These are phyloP conservation scores for Arthroderma sp. DNA, from an alignment of 2,329 filamentous ascomycete genomes.

Conservation along the genomic window DNA sequence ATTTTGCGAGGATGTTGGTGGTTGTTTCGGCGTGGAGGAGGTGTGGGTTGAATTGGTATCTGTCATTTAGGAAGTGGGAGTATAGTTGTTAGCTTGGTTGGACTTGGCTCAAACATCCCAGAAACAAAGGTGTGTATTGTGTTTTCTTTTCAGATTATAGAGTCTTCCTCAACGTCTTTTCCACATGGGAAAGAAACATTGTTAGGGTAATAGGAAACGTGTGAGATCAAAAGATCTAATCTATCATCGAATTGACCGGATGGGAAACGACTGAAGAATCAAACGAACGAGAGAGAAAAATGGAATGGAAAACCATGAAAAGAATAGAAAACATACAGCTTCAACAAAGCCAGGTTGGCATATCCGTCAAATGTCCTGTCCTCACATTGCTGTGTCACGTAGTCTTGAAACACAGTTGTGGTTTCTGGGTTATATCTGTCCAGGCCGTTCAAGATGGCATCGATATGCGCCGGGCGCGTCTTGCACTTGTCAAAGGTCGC, in stretches of 20 bases:
- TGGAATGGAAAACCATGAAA: conserved; percentile 8
- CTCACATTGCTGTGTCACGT: conserved; percentile 90
- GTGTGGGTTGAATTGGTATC: conserved; percentile 99
- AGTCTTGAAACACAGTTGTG: conserved; percentile 82
- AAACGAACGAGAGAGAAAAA: conserved; percentile 9
- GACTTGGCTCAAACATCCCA: no score
- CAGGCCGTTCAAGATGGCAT: conserved; percentile 86
- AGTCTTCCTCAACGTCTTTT: background rate
- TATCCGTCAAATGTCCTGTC: conserved; percentile 90
- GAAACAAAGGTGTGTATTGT: background rate
- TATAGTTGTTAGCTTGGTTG: conserved; percentile 2
- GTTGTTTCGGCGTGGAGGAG: conserved; percentile 92
- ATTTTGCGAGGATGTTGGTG: conserved; percentile 98
- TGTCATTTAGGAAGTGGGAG: conserved; percentile 27
- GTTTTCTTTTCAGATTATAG: conserved; percentile 1
- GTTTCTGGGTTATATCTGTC: conserved; percentile 99
- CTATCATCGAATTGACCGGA: conserved; percentile 51
- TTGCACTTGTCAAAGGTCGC: conserved; percentile 69
- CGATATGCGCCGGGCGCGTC: conserved; percentile 84
- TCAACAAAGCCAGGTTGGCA: conserved; percentile 87
- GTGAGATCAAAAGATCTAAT: conserved; percentile 39
- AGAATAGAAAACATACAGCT: conserved; percentile 55
- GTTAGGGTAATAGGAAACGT: conserved; percentile 88
- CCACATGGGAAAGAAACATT: background rate
- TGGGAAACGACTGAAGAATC: background rate